Evolutionary conservation across 352 stramenopile species (phyloP).

Genomic region (Globisporangium spiculum): DNA sequence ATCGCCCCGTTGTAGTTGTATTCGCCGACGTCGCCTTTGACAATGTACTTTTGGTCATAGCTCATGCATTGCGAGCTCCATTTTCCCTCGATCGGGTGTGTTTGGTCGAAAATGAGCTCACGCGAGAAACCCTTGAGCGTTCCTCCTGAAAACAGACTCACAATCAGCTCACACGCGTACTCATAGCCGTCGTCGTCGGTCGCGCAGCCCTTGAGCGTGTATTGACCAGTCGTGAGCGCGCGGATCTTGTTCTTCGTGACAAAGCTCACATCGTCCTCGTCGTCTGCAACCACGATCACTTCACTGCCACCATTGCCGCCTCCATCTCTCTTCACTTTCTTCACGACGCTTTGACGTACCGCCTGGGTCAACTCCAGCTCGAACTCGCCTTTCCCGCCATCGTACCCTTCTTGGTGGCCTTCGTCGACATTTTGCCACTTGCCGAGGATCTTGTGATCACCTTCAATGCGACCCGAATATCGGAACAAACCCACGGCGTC

Average conservation of each 20-base stretch:
- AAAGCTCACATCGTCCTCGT: slow-evolving; percentile 18
- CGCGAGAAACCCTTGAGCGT: slow-evolving; percentile 35
- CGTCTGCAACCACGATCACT: slow-evolving; percentile 18
- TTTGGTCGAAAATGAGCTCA: slow-evolving; percentile 64
- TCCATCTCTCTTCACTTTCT: not conserved
- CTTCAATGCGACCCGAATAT: slow-evolving; percentile 50
- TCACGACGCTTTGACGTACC: not conserved
- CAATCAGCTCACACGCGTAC: slow-evolving; percentile 54
- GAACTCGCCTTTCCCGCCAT: slow-evolving; percentile 56
- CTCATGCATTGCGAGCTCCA: slow-evolving; percentile 34
- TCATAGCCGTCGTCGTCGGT: slow-evolving; percentile 72
- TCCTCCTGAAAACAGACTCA: slow-evolving; percentile 40
- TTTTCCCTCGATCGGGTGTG: slow-evolving; percentile 30
- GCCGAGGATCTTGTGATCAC: slow-evolving; percentile 33
- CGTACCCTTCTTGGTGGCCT: slow-evolving; percentile 38
- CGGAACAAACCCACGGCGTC: slow-evolving; percentile 60
- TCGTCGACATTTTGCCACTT: slow-evolving; percentile 68
- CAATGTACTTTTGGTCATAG: slow-evolving; percentile 59
- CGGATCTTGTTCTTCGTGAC: slow-evolving; percentile 19
- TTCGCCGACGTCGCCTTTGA: slow-evolving; percentile 52
- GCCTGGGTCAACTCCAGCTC: slow-evolving; percentile 45
- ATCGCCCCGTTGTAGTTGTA: slow-evolving; percentile 50
- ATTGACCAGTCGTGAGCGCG: slow-evolving; percentile 51
- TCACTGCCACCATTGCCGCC: not conserved
- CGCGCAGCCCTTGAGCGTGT: slow-evolving; percentile 52